These are phyloP conservation scores for Botrytis galanthina DNA, from an alignment of 2,329 filamentous ascomycete species.

Conservation along the genomic window DNA sequence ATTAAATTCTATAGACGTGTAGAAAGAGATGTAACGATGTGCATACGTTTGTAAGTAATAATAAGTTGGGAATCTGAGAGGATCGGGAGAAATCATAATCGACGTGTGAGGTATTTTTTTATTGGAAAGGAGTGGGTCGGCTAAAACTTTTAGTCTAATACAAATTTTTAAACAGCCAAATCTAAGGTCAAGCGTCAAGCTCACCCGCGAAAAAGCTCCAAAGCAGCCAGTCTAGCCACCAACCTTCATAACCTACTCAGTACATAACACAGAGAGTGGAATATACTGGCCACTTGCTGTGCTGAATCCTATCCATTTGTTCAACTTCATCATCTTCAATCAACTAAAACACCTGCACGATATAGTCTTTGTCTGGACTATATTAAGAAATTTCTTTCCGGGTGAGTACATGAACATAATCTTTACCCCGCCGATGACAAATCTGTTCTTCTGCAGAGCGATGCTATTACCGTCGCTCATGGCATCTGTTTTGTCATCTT, in stretches of 20 bases:
- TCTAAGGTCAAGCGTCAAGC: background rate
- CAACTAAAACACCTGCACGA: background rate
- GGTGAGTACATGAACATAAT: background rate
- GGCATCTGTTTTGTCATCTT: background rate
- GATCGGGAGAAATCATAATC: background rate
- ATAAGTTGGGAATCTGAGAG: background rate
- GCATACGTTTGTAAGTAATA: background rate
- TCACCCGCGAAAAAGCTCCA: background rate
- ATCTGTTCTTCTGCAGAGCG: background rate
- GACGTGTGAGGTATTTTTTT: constrained; percentile 14
- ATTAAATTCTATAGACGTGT: background rate
- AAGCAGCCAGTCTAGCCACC: background rate
- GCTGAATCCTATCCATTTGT: background rate
- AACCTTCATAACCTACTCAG: background rate
- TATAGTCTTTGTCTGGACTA: background rate
- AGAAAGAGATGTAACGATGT: background rate
- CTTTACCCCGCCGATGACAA: constrained; percentile 1
- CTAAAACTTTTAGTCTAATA: constrained; percentile 1
- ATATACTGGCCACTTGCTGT: background rate
- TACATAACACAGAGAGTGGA: background rate
- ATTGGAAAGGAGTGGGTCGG: background rate
- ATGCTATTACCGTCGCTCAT: background rate
- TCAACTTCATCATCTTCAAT: background rate
- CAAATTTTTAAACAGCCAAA: constrained; percentile 7
- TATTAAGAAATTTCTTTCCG: background rate